Evolutionary conservation across 2,329 filamentous ascomycete species (phyloP).

Genomic region (Cercospora sojina): DNA sequence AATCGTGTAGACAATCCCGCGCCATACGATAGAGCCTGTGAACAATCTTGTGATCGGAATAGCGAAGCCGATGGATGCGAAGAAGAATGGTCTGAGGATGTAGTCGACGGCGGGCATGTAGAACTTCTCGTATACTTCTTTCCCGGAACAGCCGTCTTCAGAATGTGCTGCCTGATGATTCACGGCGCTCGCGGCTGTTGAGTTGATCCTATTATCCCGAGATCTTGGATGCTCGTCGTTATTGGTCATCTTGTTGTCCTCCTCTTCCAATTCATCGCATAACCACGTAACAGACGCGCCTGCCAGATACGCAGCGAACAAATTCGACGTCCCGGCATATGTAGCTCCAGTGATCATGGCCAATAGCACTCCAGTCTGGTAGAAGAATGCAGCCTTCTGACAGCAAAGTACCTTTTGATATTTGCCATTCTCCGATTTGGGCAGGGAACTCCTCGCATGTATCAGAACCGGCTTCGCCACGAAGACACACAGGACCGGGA

Average conservation of each 20-base stretch:
- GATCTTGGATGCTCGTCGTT: neutral
- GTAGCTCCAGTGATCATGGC: constrained; percentile 52
- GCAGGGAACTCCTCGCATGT: constrained; percentile 29
- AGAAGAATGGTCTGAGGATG: constrained; percentile 70
- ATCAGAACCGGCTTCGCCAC: constrained; percentile 43
- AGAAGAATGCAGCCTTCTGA: constrained; percentile 43
- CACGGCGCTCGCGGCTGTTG: neutral
- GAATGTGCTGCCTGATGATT: neutral
- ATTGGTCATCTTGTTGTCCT: neutral
- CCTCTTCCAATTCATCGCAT: constrained; percentile 40
- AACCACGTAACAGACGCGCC: constrained; percentile 62
- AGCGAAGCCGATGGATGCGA: constrained; percentile 73
- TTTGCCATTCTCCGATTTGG: neutral
- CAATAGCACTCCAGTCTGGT: constrained; percentile 54
- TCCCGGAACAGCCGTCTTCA: constrained; percentile 2
- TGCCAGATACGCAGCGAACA: constrained; percentile 62
- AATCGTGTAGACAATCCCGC: constrained; percentile 67
- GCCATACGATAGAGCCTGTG: constrained; percentile 62
- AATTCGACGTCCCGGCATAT: constrained; percentile 62
- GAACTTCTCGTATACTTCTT: constrained; percentile 49
- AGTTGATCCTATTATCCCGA: neutral
- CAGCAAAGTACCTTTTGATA: neutral
- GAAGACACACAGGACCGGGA: constrained; percentile 51
- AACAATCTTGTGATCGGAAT: constrained; percentile 75
- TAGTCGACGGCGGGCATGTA: constrained; percentile 48